Evolutionary conservation across 2,329 filamentous ascomycete genomes (phyloP).

Genomic region (Xylaria sp.): DNA sequence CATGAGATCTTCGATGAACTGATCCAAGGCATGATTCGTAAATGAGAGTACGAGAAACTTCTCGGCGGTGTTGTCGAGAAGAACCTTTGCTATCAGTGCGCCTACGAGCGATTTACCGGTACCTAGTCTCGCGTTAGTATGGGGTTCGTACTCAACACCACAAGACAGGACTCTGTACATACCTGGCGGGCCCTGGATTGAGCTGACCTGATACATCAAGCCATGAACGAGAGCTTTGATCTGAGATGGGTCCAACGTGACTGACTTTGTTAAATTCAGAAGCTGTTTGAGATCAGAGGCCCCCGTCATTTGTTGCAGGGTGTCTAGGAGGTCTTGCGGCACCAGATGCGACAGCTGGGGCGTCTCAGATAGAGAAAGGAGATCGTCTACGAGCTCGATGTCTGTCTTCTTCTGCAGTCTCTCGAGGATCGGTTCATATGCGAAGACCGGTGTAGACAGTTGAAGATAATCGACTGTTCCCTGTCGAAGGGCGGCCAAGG

Average conservation of each 20-base stretch:
- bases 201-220: slow-evolving; percentile 47
- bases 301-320: slow-evolving; percentile 8
- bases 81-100: slow-evolving; percentile 51
- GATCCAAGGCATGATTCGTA: slow-evolving; percentile 62
- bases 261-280: slow-evolving; percentile 5
- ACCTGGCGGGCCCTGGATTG: slow-evolving; percentile 71
- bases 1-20: slow-evolving; percentile 61
- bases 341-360: slow-evolving; percentile 13
- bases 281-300: slow-evolving; percentile 8
- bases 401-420: slow-evolving; percentile 52
- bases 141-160: neutral
- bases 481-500: slow-evolving; percentile 41
- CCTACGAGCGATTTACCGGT: slow-evolving; percentile 75
- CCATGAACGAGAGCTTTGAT: slow-evolving; percentile 50
- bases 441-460: slow-evolving; percentile 62
- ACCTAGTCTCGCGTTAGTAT: slow-evolving; percentile 36
- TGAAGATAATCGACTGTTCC: slow-evolving; percentile 44
- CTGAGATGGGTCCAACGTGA: slow-evolving; percentile 43
- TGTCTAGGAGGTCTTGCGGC: slow-evolving; percentile 4
- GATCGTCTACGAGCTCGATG: slow-evolving; percentile 49
- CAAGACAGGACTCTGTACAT: neutral
- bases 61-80: slow-evolving; percentile 45
- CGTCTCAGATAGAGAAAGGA: slow-evolving; percentile 38
- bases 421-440: slow-evolving; percentile 61
- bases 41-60: slow-evolving; percentile 61